These are phyloP conservation scores for Xylaria bambusicola DNA, from an alignment of 495 filamentous ascomycete genomes.

Conservation along the genomic window DNA sequence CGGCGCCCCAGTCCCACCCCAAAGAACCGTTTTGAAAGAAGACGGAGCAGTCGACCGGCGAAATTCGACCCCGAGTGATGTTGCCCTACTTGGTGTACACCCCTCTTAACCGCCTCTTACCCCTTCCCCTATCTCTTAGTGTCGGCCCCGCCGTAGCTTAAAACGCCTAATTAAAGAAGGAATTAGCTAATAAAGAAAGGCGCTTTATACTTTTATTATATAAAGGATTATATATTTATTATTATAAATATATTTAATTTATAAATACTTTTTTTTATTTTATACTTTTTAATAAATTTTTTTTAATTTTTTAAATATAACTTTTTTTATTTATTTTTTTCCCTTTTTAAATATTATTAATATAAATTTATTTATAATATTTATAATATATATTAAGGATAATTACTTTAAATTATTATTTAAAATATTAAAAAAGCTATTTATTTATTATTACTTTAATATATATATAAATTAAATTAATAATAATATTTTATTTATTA, in stretches of 20 bases:
- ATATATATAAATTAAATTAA: too few relatives aligned
- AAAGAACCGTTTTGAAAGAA: constrained; percentile 3
- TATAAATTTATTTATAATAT: constrained; percentile 5
- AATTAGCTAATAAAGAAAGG: background rate
- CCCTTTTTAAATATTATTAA: constrained; percentile 3
- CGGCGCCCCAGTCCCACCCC: background rate
- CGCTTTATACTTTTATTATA: background rate
- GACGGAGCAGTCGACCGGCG: background rate
- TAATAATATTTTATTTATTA: too few relatives aligned
- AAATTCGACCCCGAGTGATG: background rate
- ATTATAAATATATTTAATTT: constrained; percentile 3
- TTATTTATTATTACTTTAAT: too few relatives aligned
- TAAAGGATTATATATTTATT: constrained; percentile 1
- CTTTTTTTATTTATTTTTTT: constrained; percentile 4
- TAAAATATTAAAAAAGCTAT: too few relatives aligned
- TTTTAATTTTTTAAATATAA: constrained; percentile 5
- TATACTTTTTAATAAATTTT: constrained; percentile 3
- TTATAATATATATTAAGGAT: constrained; percentile 1
- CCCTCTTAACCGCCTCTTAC: background rate
- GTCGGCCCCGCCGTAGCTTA: background rate
- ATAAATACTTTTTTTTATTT: constrained; percentile 5
- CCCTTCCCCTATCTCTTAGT: background rate
- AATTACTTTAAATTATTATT: too few relatives aligned
- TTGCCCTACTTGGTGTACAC: background rate
- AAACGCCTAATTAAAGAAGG: background rate